Evolutionary conservation across 2,329 filamentous ascomycete genomes (phyloP), one percentile per base, ranked within the genome.

Genomic region (Fusarium buxicola): DNA sequence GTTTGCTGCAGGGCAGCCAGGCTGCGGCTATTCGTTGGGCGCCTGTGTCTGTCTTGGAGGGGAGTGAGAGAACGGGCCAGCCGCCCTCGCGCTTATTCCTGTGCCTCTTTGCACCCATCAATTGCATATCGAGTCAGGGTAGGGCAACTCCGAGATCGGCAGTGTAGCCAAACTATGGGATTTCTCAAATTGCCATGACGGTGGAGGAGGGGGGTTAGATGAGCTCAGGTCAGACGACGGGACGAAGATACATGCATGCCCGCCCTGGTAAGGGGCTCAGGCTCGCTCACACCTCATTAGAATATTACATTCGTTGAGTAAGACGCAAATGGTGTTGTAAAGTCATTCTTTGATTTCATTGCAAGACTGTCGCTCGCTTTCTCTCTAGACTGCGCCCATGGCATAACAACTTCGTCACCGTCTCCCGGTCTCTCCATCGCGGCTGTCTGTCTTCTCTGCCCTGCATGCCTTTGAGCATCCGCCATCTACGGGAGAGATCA

Each of bases 61-160:
- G 57, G 60, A 60, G 61, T 62, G 56, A 8, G 47, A 60, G 18
- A 44, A 39, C 28, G 27, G 27, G n/a, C 32, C 51, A 58, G 47
- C 47, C 61, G 61, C 61, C 48, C 47, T 55, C 57, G 62, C 61
- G 62, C 61, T 65, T 65, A 58, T 52, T 55, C 40, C 36, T 49
- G 45, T 50, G 44, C 41, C 61, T 34, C 46, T 39, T 57, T 21
- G 21, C 21, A n/a, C n/a, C n/a, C n/a, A n/a, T n/a, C n/a, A n/a
- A 38, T 31, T 32, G 27, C 9, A 32, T 30, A 28, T 57, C 44
- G 44, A 58, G 52, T 63, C 44, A 65, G 43, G 61, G 30, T 15
- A 34, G 41, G 45, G n/a, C n/a, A n/a, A n/a, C 28, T 25, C 38
- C 16, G 15, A 32, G 36, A 55, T 48, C 41, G 31, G 38, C 30